A percentile compares a stretch with the other conserved stretches of the same genome.
Conservation (phyloP, 2,329 filamentous ascomycete species). For the Aspergillus tamarii region DNA sequence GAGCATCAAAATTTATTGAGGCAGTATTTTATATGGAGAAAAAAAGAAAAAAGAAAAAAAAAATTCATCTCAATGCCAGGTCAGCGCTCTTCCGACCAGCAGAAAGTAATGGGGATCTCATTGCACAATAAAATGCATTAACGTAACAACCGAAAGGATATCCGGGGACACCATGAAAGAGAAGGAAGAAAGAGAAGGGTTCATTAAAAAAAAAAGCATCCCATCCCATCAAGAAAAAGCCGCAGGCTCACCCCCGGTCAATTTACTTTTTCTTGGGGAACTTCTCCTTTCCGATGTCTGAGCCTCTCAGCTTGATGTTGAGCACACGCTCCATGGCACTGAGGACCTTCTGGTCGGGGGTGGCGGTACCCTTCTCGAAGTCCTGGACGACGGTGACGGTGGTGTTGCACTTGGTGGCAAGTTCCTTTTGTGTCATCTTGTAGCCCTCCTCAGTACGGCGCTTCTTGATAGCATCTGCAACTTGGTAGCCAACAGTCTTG, state of each 20-base stretch:
- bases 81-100: slow-evolving; percentile 39
- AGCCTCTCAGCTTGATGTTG: slow-evolving; percentile 84
- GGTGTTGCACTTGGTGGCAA: slow-evolving; percentile 87
- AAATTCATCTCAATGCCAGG: slow-evolving; percentile 27
- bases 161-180: slow-evolving; percentile 29
- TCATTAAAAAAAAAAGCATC: slow-evolving; percentile 8
- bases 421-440: slow-evolving; percentile 92
- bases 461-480: slow-evolving; percentile 81
- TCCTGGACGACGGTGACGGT: slow-evolving; percentile 78
- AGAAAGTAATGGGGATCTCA: slow-evolving; percentile 27
- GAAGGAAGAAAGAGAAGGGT: slow-evolving; percentile 18
- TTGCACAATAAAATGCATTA: slow-evolving; percentile 17
- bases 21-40: slow-evolving; percentile 8
- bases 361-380: slow-evolving; percentile 78
- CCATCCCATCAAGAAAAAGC: slow-evolving; percentile 27
- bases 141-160: slow-evolving; percentile 24
- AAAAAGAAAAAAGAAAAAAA: neutral
- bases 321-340: slow-evolving; percentile 78
- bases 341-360: slow-evolving; percentile 83
- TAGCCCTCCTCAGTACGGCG: slow-evolving; percentile 80
- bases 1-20: slow-evolving; percentile 6
- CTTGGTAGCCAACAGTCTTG: slow-evolving; percentile 80
- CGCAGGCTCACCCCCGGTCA: slow-evolving; percentile 30
- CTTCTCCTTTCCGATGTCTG: slow-evolving; percentile 81
- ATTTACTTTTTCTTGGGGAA: slow-evolving; percentile 73